Base-by-base conservation (phyloP, 768 basidiomycete species). In the Lenzites betulinus region DNA sequence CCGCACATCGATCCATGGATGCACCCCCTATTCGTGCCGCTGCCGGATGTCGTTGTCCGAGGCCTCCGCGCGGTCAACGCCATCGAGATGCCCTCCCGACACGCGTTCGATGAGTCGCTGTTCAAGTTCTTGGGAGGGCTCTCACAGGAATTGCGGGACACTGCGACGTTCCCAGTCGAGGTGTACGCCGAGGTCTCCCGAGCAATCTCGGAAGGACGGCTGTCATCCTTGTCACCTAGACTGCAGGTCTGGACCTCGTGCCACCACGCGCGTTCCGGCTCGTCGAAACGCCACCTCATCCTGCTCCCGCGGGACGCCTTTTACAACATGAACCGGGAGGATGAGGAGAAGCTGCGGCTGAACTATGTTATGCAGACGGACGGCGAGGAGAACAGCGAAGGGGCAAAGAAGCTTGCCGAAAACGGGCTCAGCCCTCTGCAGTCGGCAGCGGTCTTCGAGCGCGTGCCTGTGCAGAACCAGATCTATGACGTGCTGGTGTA, bases 401-500 rank as follows among this genome's bases (percentile, higher is more conserved):
- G 50, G 28, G 59, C 56, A 13, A 53, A 59, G 51, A 58, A 53
- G 47, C 58, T 54, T 23, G 58, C 54, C 12, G 67, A 44, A 22
- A 68, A 69, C 42, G 71, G 70, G 54, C 64, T 60, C 65, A 70
- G 62, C 51, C 67, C 54, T 42, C 65, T 68, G 64, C 76, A 72
- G 63, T 70, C 65, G 62, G 71, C 67, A 64, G 76, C 69, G 46
- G 74, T 79, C 26, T 89, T 85, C 69, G 83, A 89, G 64, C 78
- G 84, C 57, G 71, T 89, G 49, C 88, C 88, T 11, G 86, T 88
- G 51, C 82, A 83, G 54, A 75, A 79, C 23, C 88, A 89, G 67
- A 81, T 89, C 63, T 89, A 87, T 57, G 88, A 89, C 69, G 78
- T 87, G 59, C 71, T 89, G 42, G 84, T 84, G 23, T 89, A 85